A percentile compares a stretch with the other conserved stretches of the same genome.
These are phyloP conservation scores for Globisporangium heterothallicum DNA, from an alignment of 352 stramenopile genomes.

Conservation along the genomic window DNA sequence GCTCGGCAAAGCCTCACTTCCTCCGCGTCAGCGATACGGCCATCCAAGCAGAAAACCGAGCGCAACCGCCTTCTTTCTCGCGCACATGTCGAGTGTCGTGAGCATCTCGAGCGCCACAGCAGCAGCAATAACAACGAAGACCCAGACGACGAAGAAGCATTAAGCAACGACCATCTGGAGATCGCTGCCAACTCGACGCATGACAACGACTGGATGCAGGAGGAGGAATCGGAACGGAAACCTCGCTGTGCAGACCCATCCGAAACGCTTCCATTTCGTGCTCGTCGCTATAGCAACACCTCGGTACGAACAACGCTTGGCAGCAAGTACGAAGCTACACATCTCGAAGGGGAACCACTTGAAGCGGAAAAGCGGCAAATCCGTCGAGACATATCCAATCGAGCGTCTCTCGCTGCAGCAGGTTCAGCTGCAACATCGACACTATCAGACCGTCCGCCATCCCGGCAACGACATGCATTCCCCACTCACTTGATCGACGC, in stretches of 20 bases:
- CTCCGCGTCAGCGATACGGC: constrained; percentile 39
- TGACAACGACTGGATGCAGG: constrained; percentile 5
- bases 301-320: constrained; percentile 19
- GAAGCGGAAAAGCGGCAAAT: background rate
- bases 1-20: constrained; percentile 26
- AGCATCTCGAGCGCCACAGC: background rate
- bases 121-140: constrained; percentile 15
- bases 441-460: constrained; percentile 45
- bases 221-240: background rate
- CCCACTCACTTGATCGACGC: constrained; percentile 68
- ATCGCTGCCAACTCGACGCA: background rate
- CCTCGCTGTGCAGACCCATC: too few relatives aligned
- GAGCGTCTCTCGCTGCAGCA: background rate
- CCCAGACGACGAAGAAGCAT: background rate
- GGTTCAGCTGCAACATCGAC: background rate
- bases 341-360: background rate
- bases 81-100: constrained; percentile 9
- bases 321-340: constrained; percentile 11
- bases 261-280: constrained; percentile 17
- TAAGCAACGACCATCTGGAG: background rate
- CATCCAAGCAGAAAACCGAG: constrained; percentile 26
- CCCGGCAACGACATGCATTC: constrained; percentile 69
- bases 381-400: background rate
- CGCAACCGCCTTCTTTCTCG: constrained; percentile 9
- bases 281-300: constrained; percentile 19